Evolutionary conservation across 1,139 yeast species (phyloP), one percentile per base, ranked within the genome.

Genomic region (Kodamaea fungicola): DNA sequence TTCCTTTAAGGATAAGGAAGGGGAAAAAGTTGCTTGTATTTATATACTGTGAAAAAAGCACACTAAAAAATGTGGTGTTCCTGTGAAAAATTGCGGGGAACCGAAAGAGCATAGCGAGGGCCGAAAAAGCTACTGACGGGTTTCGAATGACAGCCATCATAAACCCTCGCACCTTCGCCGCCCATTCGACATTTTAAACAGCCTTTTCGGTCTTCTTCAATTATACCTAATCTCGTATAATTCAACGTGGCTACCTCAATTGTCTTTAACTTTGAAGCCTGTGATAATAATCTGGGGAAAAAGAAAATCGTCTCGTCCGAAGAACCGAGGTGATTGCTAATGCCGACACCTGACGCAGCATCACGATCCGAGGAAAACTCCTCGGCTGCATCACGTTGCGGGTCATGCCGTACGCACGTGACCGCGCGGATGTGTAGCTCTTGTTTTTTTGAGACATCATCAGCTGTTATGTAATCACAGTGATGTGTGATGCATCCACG

Each of bases 351-450:
- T 16, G 19, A 16, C 19, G 19, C 19, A 16, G 5, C 19, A 16
- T 16, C 19, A 16, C 19, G 19, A 24, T 10, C 8, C 8, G 35
- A 23, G 16, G 34, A 38, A 35, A 33, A 32, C 12, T 51, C 51
- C 45, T 32, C 33, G 23, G 49, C 51, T 8, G 50, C 56, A 30
- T 49, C 60, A 12, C 58, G 71, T 62, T 59, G 57, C 45, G 55
- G 76, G 32, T 57, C 65, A 26, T 45, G 64, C 33, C 53, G 71
- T 33, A 77, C 74, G 47, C 82, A 78, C 51, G 46, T 74, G 24
- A 54, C 76, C 26, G 49, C 74, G 31, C 76, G 80, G 78, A 34
- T 69, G 22, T 64, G n/a, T 4, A 10, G 27, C 6, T 9, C 27
- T 3, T 24, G 6, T 9, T 24, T 24, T 24, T 10, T 24, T 24